These are phyloP conservation scores for Fusarium domesticum DNA, from an alignment of 2,329 filamentous ascomycete genomes.

Conservation along the genomic window DNA sequence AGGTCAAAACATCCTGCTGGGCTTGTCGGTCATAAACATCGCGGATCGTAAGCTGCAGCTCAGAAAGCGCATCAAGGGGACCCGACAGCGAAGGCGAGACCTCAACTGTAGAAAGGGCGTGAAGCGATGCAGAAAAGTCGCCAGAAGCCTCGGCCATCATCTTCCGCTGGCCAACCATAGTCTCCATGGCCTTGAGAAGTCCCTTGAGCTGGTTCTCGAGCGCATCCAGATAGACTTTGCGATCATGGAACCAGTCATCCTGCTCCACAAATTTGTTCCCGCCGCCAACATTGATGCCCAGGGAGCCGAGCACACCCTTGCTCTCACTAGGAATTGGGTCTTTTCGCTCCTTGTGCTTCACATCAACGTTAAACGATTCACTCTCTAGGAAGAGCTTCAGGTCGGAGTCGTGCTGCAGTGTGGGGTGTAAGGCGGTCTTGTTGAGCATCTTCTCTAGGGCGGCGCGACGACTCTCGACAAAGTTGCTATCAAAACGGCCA, in stretches of 20 bases:
- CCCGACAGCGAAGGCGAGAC: slow-evolving; percentile 84
- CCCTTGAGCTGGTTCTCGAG: slow-evolving; percentile 88
- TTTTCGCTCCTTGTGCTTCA: slow-evolving; percentile 95
- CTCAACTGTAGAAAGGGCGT: slow-evolving; percentile 88
- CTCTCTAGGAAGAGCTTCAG: slow-evolving; percentile 96
- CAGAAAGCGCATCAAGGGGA: slow-evolving; percentile 86
- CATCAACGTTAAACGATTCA: slow-evolving; percentile 90
- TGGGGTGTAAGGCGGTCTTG: slow-evolving; percentile 86
- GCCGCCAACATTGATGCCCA: slow-evolving; percentile 75
- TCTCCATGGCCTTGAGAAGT: slow-evolving; percentile 89
- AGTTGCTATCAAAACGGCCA: slow-evolving; percentile 92
- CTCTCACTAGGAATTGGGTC: slow-evolving; percentile 83
- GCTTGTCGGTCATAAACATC: slow-evolving; percentile 96
- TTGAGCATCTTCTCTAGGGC: slow-evolving; percentile 97
- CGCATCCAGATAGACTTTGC: slow-evolving; percentile 89
- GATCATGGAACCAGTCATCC: slow-evolving; percentile 99
- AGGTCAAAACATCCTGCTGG: slow-evolving; percentile 91
- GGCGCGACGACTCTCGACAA: slow-evolving; percentile 87
- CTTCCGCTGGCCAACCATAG: slow-evolving; percentile 87
- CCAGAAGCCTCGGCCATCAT: slow-evolving; percentile 88
- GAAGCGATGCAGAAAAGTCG: slow-evolving; percentile 91
- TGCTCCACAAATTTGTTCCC: slow-evolving; percentile 93
- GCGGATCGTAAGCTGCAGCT: slow-evolving; percentile 87
- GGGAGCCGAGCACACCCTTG: slow-evolving; percentile 86
- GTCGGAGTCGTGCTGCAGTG: slow-evolving; percentile 88